Evolutionary conservation across 2,329 filamentous ascomycete species (phyloP).

Genomic region (Meredithiella fracta): DNA sequence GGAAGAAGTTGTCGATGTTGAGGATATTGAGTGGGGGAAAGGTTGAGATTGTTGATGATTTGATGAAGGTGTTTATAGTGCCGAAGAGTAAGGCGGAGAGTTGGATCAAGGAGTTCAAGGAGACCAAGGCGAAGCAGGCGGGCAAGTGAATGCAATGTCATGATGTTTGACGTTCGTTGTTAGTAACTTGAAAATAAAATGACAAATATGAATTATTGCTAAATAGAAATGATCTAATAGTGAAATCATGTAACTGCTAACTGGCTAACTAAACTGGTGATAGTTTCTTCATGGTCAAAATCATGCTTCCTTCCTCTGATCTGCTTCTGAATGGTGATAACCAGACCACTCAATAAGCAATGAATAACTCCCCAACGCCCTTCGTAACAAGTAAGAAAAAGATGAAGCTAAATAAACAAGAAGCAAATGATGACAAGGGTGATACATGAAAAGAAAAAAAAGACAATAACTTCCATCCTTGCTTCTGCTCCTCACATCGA

Average conservation of each 20-base stretch:
- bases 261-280: background rate
- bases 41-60: slow-evolving; percentile 72
- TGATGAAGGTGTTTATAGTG: slow-evolving; percentile 70
- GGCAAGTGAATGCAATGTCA: slow-evolving; percentile 11
- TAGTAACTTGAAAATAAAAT: slow-evolving; percentile 4
- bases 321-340: too few relatives aligned
- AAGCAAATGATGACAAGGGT: background rate
- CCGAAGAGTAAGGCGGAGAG: slow-evolving; percentile 49
- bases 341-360: too few relatives aligned
- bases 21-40: slow-evolving; percentile 61
- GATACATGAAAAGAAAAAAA: background rate
- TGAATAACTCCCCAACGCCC: too few relatives aligned
- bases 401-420: background rate
- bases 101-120: slow-evolving; percentile 82
- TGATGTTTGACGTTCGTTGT: background rate
- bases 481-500: background rate
- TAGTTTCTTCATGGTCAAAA: too few relatives aligned
- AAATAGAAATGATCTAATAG: background rate
- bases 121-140: slow-evolving; percentile 40
- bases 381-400: too few relatives aligned
- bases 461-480: background rate
- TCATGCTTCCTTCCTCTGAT: too few relatives aligned
- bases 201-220: background rate
- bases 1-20: slow-evolving; percentile 63
- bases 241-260: background rate